phyloP scores from a whole-genome alignment of 2,329 filamentous ascomycete species.

The Penicillium decumbens region DNA sequence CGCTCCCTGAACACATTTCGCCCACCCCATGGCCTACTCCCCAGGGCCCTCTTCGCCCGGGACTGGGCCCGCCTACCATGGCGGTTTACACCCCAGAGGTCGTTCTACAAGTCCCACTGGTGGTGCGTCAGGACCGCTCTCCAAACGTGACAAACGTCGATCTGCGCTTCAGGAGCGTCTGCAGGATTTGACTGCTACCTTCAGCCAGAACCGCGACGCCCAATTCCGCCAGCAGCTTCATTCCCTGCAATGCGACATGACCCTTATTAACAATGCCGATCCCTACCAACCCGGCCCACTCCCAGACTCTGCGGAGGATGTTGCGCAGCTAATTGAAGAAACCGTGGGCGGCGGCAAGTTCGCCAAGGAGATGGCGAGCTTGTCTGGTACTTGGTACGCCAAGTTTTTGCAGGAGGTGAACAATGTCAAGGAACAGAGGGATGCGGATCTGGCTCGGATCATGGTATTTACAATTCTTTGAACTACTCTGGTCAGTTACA shows the following conservation, averaged over 20 bases:
- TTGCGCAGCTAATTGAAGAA: constrained; percentile 58
- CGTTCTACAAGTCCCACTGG: constrained; percentile 32
- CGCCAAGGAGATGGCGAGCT: constrained; percentile 62
- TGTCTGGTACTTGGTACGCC: constrained; percentile 74
- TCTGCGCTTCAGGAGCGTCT: constrained; percentile 77
- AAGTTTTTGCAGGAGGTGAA: constrained; percentile 84
- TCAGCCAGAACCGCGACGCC: constrained; percentile 73
- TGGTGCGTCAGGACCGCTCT: constrained; percentile 45
- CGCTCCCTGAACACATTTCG: not conserved
- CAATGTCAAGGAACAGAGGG: constrained; percentile 78
- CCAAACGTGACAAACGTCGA: constrained; percentile 87
- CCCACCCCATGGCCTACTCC: constrained; percentile 20
- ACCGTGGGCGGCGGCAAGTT: constrained; percentile 55
- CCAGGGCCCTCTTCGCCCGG: constrained; percentile 19
- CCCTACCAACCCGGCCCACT: constrained; percentile 70
- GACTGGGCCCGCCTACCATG: constrained; percentile 15
- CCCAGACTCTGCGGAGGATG: constrained; percentile 60
- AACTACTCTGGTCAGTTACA: not conserved
- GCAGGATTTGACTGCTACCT: constrained; percentile 67
- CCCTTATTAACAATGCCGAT: constrained; percentile 77
- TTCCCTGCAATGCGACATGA: constrained; percentile 87
- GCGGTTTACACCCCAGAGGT: constrained; percentile 10
- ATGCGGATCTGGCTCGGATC: constrained; percentile 74
- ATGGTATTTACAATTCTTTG: constrained; percentile 55
- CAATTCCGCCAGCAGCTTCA: constrained; percentile 86